phyloP scores from a whole-genome alignment of 129 eudicot genomes.

The Flaveria sonorensis region DNA sequence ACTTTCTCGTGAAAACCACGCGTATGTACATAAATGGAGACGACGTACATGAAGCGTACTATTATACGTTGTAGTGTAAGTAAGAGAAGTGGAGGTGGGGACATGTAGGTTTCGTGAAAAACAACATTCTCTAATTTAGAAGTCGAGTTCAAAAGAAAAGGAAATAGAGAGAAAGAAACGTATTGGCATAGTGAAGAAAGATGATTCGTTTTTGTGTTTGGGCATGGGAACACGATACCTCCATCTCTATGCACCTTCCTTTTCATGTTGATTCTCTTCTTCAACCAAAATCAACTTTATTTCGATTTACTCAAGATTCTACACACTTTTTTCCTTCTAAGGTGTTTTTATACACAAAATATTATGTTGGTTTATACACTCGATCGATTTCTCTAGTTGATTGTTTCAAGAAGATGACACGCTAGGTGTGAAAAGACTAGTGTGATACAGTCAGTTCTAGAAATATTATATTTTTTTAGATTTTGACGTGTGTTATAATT shows the following conservation, averaged over 20 bases:
- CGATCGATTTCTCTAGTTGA: background rate
- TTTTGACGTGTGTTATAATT: background rate
- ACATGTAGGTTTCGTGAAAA: constrained; percentile 34
- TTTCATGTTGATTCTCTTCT: constrained; percentile 14
- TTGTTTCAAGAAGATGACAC: background rate
- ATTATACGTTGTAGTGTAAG: constrained; percentile 33
- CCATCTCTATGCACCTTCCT: constrained; percentile 23
- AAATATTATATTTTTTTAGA: background rate
- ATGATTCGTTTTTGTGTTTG: constrained; percentile 32
- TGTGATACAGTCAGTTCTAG: background rate
- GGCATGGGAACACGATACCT: constrained; percentile 28
- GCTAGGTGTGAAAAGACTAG: background rate
- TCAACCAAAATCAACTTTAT: constrained; percentile 18
- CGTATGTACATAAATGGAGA: background rate
- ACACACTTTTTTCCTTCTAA: background rate
- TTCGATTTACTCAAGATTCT: constrained; percentile 7
- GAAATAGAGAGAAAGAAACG: constrained; percentile 26
- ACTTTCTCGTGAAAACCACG: constrained; percentile 11
- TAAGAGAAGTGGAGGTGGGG: constrained; percentile 22
- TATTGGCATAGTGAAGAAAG: constrained; percentile 33
- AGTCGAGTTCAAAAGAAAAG: background rate
- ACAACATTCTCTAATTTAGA: constrained; percentile 27
- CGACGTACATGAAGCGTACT: constrained; percentile 15
- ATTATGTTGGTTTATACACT: background rate
- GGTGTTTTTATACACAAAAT: background rate